Conservation (phyloP, 176 grass and related monocot species). For the Zoysia pacifica region DNA sequence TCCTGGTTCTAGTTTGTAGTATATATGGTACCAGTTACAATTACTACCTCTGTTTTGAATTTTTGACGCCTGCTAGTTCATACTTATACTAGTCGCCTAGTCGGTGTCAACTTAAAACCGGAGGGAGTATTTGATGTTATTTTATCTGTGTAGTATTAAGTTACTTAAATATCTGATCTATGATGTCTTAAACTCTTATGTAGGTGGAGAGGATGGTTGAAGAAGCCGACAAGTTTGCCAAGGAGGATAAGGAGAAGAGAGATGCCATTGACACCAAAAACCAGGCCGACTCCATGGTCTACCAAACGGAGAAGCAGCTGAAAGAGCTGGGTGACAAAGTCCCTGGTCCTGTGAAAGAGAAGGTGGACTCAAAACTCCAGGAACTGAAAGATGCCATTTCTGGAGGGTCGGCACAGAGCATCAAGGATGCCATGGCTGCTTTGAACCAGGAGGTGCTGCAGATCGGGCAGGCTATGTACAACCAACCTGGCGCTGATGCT, state of each 20-base stretch:
- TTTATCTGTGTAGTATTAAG: background rate
- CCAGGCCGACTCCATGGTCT: conserved; percentile 84
- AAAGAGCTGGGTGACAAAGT: conserved; percentile 96
- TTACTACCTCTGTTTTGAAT: too few relatives aligned
- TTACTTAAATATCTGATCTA: background rate
- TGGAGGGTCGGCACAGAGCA: conserved; percentile 74
- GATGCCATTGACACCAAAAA: conserved; percentile 98
- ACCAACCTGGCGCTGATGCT: conserved; percentile 56
- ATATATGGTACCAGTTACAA: background rate
- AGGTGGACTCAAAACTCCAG: conserved; percentile 78
- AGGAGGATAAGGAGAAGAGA: conserved; percentile 98
- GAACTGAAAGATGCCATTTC: conserved; percentile 87
- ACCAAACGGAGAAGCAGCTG: conserved; percentile 97
- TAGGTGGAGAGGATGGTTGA: conserved; percentile 95
- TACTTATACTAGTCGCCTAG: too few relatives aligned
- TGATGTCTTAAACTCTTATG: background rate
- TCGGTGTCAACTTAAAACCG: too few relatives aligned
- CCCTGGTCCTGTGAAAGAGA: conserved; percentile 73
- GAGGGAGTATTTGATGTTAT: background rate
- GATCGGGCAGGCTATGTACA: conserved; percentile 88
- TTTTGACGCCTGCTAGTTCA: too few relatives aligned
- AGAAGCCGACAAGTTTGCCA: conserved; percentile 90
- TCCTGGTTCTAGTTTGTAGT: background rate
- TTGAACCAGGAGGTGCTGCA: conserved; percentile 99
- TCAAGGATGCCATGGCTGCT: conserved; percentile 85